Evolutionary conservation across 345 rosid species (phyloP).

Genomic region (Excoecaria cochinchinensis): DNA sequence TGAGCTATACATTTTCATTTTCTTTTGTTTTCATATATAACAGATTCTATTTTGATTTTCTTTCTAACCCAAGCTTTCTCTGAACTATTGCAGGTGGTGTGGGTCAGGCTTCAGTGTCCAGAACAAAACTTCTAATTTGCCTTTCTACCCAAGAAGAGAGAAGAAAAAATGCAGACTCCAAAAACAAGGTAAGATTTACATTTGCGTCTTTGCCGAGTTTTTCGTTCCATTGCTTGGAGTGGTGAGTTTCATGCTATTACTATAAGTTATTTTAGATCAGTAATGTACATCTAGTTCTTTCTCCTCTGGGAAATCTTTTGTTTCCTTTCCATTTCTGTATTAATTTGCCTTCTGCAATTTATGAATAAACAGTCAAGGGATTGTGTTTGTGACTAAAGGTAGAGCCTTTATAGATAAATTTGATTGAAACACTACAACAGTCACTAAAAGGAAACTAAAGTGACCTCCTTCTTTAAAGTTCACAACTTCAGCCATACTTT

Average conservation of each 20-base stretch:
- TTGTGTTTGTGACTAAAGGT: conserved; percentile 1
- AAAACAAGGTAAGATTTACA: conserved; percentile 59
- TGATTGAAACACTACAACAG: too few species aligned
- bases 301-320: not conserved
- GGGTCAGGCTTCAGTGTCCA: conserved; percentile 48
- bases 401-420: not conserved
- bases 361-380: conserved; percentile 1
- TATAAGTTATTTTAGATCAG: not conserved
- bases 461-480: not conserved
- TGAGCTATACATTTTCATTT: conserved; percentile 13
- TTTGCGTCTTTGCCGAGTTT: not conserved
- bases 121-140: conserved; percentile 24
- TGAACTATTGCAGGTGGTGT: conserved; percentile 46
- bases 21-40: conserved; percentile 30
- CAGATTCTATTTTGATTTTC: conserved; percentile 29
- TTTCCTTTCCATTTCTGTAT: not conserved
- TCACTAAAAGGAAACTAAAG: not conserved
- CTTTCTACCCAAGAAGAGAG: conserved; percentile 24
- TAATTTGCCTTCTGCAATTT: not conserved
- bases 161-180: conserved; percentile 75
- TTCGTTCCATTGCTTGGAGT: not conserved
- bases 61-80: conserved; percentile 37
- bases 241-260: not conserved
- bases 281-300: too few species aligned
- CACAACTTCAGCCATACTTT: not conserved